Percentiles rank a stretch among this genome's conserved stretches.
Conservation (phyloP, 169 alveolate species). For the Plasmodium berghei region DNA sequence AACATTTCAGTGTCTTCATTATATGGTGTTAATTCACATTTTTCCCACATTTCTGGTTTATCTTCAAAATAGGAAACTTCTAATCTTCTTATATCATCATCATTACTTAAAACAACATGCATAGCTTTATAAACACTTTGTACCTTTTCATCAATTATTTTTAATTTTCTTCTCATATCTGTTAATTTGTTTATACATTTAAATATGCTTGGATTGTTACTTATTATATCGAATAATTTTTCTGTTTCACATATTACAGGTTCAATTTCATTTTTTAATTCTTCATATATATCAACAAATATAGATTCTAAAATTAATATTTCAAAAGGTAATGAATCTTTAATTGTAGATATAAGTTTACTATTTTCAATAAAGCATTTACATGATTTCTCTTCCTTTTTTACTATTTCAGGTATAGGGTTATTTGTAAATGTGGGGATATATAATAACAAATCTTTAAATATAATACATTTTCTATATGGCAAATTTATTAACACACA, state of each 20-base stretch:
- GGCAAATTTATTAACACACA: slow-evolving; percentile 71
- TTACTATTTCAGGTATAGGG: slow-evolving; percentile 48
- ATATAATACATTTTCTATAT: slow-evolving; percentile 71
- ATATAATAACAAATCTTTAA: slow-evolving; percentile 62
- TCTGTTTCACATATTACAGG: slow-evolving; percentile 80
- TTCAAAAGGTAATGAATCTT: slow-evolving; percentile 79
- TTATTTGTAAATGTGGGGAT: slow-evolving; percentile 69
- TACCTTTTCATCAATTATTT: slow-evolving; percentile 78
- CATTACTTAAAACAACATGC: slow-evolving; percentile 80
- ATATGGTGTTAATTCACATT: slow-evolving; percentile 78
- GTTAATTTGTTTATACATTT: slow-evolving; percentile 81
- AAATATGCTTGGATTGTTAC: slow-evolving; percentile 77
- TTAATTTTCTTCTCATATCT: slow-evolving; percentile 81
- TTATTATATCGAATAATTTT: slow-evolving; percentile 77
- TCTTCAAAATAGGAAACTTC: slow-evolving; percentile 84
- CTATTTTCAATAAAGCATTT: slow-evolving; percentile 74
- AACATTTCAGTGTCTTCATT: slow-evolving; percentile 85
- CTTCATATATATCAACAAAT: slow-evolving; percentile 80
- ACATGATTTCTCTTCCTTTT: slow-evolving; percentile 70
- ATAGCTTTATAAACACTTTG: slow-evolving; percentile 83
- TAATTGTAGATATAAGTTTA: slow-evolving; percentile 68
- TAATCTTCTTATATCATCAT: slow-evolving; percentile 81
- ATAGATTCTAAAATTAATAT: slow-evolving; percentile 80
- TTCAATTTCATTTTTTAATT: slow-evolving; percentile 78
- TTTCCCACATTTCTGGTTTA: slow-evolving; percentile 82